A percentile compares a stretch with the other conserved stretches of the same genome.
Evolutionary conservation across 2,329 filamentous ascomycete species (phyloP).

Genomic region (Sclerotiophoma versabilis): DNA sequence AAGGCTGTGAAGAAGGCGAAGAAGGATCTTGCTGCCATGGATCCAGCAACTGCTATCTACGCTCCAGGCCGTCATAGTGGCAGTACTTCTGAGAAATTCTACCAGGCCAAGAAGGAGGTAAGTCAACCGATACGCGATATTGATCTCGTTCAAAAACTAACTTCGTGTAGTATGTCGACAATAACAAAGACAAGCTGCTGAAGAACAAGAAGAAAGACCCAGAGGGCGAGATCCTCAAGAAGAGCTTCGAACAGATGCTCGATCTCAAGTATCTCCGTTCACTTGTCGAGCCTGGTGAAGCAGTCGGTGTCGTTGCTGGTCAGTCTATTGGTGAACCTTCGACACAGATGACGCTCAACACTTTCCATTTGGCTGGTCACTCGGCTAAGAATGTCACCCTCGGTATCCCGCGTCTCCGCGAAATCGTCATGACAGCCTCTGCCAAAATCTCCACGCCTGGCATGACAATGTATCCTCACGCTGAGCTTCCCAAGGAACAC

Average conservation of each 20-base stretch:
- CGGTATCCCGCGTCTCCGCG: slow-evolving; percentile 94
- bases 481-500: slow-evolving; percentile 72
- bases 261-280: slow-evolving; percentile 93
- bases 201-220: slow-evolving; percentile 65
- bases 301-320: slow-evolving; percentile 93
- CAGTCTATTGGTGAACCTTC: slow-evolving; percentile 97
- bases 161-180: slow-evolving; percentile 71
- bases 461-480: slow-evolving; percentile 83
- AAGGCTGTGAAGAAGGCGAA: slow-evolving; percentile 81
- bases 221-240: slow-evolving; percentile 59
- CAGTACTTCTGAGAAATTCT: slow-evolving; percentile 89
- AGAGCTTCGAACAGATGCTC: slow-evolving; percentile 82
- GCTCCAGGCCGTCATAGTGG: slow-evolving; percentile 81
- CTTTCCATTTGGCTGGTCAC: slow-evolving; percentile 98
- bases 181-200: slow-evolving; percentile 70
- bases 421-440: slow-evolving; percentile 98
- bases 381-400: slow-evolving; percentile 98
- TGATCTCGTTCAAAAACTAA: slow-evolving; percentile 20
- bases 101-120: slow-evolving; percentile 69
- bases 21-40: slow-evolving; percentile 70
- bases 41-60: slow-evolving; percentile 76
- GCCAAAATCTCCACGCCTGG: slow-evolving; percentile 86
- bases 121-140: slow-evolving; percentile 14
- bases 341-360: slow-evolving; percentile 99
- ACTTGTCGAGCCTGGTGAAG: slow-evolving; percentile 92